A percentile compares a stretch with the other conserved stretches of the same genome.
These are phyloP conservation scores for Syzygium aqueum DNA, from an alignment of 345 rosid genomes.

Conservation along the genomic window DNA sequence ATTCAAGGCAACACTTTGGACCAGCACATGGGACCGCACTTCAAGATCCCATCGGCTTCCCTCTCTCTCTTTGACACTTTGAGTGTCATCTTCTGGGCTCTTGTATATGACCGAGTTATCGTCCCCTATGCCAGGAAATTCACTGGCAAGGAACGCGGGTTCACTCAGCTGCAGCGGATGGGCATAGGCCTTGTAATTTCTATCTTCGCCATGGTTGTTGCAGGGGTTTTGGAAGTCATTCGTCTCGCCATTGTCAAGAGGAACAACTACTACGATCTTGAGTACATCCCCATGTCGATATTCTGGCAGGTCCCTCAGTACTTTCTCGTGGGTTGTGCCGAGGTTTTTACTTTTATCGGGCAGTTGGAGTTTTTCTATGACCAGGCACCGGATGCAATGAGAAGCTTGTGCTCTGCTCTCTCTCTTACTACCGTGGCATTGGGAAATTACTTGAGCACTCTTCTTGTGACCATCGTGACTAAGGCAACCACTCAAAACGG, in stretches of 20 bases:
- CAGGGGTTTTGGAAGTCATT: slow-evolving; percentile 60
- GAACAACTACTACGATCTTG: slow-evolving; percentile 48
- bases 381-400: slow-evolving; percentile 96
- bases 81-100: slow-evolving; percentile 89
- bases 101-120: slow-evolving; percentile 59
- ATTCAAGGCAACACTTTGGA: slow-evolving; percentile 91
- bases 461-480: slow-evolving; percentile 57
- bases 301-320: slow-evolving; percentile 98
- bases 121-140: slow-evolving; percentile 53
- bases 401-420: slow-evolving; percentile 82
- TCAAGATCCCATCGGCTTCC: slow-evolving; percentile 85
- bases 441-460: slow-evolving; percentile 76
- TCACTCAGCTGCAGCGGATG: slow-evolving; percentile 92
- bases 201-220: slow-evolving; percentile 58
- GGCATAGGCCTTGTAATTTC: slow-evolving; percentile 87
- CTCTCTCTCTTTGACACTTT: slow-evolving; percentile 77
- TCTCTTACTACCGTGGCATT: slow-evolving; percentile 66
- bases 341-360: slow-evolving; percentile 78
- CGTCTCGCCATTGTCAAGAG: slow-evolving; percentile 41
- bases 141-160: slow-evolving; percentile 74
- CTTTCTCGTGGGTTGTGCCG: slow-evolving; percentile 78
- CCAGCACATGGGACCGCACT: slow-evolving; percentile 70
- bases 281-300: slow-evolving; percentile 56
- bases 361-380: slow-evolving; percentile 88
- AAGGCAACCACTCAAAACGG: slow-evolving; percentile 42